phyloP scores from a whole-genome alignment of 345 rosid genomes.

The Durio zibethinus region DNA sequence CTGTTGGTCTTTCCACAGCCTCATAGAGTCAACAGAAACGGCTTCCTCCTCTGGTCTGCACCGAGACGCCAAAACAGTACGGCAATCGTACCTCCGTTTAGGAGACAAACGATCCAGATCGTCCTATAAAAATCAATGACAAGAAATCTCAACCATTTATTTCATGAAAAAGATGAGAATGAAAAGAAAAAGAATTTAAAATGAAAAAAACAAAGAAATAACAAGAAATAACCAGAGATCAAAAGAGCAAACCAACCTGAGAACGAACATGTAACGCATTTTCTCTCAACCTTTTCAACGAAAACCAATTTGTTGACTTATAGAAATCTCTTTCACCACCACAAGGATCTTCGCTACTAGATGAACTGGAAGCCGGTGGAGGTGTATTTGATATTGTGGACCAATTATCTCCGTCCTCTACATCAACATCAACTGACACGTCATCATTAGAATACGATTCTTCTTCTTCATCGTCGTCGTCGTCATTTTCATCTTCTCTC shows the following conservation, averaged over 20 bases:
- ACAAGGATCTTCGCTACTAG: slow-evolving; percentile 33
- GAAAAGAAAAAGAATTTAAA: background rate
- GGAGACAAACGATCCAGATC: slow-evolving; percentile 16
- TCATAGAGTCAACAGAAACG: slow-evolving; percentile 18
- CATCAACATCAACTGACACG: slow-evolving; percentile 2
- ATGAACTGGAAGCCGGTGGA: slow-evolving; percentile 38
- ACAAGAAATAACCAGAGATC: background rate
- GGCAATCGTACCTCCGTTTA: slow-evolving; percentile 10
- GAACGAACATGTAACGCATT: slow-evolving; percentile 28
- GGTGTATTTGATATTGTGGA: slow-evolving; percentile 29
- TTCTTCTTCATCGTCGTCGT: slow-evolving; percentile 10
- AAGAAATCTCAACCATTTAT: background rate
- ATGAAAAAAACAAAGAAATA: background rate
- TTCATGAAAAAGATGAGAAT: background rate
- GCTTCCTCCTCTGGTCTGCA: slow-evolving; percentile 19
- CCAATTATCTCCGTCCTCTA: slow-evolving; percentile 44
- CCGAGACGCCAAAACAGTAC: slow-evolving; percentile 1
- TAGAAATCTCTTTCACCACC: slow-evolving; percentile 10
- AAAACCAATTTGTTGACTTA: slow-evolving; percentile 7
- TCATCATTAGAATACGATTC: slow-evolving; percentile 11
- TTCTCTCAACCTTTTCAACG: slow-evolving; percentile 27
- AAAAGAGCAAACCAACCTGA: slow-evolving; percentile 23
- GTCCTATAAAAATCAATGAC: slow-evolving; percentile 14
- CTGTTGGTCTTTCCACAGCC: slow-evolving; percentile 20
- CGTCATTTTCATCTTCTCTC: slow-evolving; percentile 20